Evolutionary conservation across 2,329 filamentous ascomycete species (phyloP), one percentile per base, ranked within the genome.

Genomic region (Paecilomyces sp.): DNA sequence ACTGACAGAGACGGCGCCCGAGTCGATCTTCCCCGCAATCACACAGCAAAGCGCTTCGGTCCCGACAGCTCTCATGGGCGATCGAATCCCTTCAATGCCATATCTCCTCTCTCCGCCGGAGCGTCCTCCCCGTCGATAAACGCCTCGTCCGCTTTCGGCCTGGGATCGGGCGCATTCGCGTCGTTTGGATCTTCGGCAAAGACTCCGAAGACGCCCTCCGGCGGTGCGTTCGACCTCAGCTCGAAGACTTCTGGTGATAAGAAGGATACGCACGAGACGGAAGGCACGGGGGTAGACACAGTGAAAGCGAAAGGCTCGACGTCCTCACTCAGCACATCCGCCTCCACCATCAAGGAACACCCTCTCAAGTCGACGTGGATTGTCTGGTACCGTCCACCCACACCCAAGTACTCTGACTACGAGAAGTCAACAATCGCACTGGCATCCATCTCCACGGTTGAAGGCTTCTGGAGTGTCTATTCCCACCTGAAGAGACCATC

Each of bases 391-490:
- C 86, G 94, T 61, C 94, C 94, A 47, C 94, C 94, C 56, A 96
- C 95, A 68, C 92, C 91, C 66, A 99, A 99, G 79, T 94, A 93
- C 65, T 93, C 94, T 70, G 93, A 97, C 76, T 99, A 99, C 75
- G 94, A 99, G 76, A 96, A 97, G 77, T 97, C 93, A 6, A 87
- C 96, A 62, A 89, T 94, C 69, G 86, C 92, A 47, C 86, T 97
- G 71, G 93, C 91, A 67, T 84, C 85, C 59, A 90, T 96, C 70
- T 83, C 84, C 61, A 91, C 90, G 5, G 91, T 85, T 56, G 92
- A 97, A 77, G 90, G 94, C 61, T 97, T 99, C 73, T 97, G 92
- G 86, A 83, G 85, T 55, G 87, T 96, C 41, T 97, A 96, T 73
- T 82, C 85, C 58, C 92, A 97, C 75, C 83, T 99, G 55, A 96